Conservation (phyloP, 2,329 filamentous ascomycete genomes). For the Scedosporium aurantiacum region DNA sequence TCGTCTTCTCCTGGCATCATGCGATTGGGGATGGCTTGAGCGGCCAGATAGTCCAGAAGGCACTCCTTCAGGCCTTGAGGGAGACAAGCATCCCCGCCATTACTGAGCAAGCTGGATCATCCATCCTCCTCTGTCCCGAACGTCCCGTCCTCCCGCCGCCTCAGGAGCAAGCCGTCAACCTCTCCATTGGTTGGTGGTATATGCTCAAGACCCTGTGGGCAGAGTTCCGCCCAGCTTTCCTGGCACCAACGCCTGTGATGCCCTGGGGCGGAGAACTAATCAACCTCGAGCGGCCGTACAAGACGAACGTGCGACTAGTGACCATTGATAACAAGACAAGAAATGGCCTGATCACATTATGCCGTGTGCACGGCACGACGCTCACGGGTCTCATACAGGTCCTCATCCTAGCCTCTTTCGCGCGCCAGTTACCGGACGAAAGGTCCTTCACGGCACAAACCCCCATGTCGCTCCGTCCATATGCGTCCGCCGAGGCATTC, state of each 20-base stretch:
- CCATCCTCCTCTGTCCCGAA: slow-evolving; percentile 20
- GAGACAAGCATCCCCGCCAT: background rate
- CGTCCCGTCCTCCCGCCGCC: slow-evolving; percentile 22
- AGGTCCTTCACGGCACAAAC: slow-evolving; percentile 26
- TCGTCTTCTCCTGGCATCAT: slow-evolving; percentile 42
- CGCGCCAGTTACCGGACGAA: slow-evolving; percentile 22
- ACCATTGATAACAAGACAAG: slow-evolving; percentile 20
- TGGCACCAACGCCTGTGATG: slow-evolving; percentile 17
- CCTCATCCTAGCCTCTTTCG: slow-evolving; percentile 29
- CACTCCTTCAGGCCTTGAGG: slow-evolving; percentile 32
- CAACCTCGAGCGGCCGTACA: slow-evolving; percentile 23
- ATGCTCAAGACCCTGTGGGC: slow-evolving; percentile 29
- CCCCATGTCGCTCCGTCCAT: slow-evolving; percentile 33
- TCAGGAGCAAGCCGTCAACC: slow-evolving; percentile 29
- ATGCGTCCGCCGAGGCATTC: slow-evolving; percentile 14
- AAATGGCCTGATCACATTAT: slow-evolving; percentile 23
- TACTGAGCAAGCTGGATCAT: background rate
- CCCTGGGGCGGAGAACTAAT: slow-evolving; percentile 29
- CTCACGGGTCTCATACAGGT: slow-evolving; percentile 39
- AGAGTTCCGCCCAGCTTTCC: slow-evolving; percentile 26
- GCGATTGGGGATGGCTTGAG: slow-evolving; percentile 39
- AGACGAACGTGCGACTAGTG: slow-evolving; percentile 25
- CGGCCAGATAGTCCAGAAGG: slow-evolving; percentile 36
- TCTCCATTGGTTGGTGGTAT: slow-evolving; percentile 27
- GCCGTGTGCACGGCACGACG: slow-evolving; percentile 29